phyloP scores from a whole-genome alignment of 1,284 basidiomycete genomes.

The Marasmius fiardii region DNA sequence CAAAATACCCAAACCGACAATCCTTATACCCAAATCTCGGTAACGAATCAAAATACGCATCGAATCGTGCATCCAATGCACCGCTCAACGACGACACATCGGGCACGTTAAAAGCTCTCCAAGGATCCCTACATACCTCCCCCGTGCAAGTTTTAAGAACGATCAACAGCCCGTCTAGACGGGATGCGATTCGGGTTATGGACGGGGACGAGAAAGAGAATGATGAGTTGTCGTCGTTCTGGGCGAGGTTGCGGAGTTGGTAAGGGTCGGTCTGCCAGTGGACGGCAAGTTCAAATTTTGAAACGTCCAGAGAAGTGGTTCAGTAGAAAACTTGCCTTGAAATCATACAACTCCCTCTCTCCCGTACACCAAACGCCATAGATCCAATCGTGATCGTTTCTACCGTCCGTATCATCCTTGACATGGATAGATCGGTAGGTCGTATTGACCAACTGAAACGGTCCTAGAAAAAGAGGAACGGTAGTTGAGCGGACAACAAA shows the following conservation, averaged over 20 bases:
- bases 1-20: conserved; percentile 5
- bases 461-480: not conserved
- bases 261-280: not conserved
- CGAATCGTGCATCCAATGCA: not conserved
- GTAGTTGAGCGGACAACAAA: no score
- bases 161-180: conserved; percentile 1
- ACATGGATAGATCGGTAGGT: conserved; percentile 2
- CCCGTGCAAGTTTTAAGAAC: conserved; percentile 4
- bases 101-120: not conserved
- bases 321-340: not conserved
- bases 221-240: not conserved
- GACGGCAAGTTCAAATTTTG: not conserved
- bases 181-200: not conserved
- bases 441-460: not conserved
- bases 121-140: not conserved
- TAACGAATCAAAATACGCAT: conserved; percentile 1
- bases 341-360: conserved; percentile 5
- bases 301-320: not conserved
- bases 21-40: not conserved
- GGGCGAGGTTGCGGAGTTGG: conserved; percentile 1
- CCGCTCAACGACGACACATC: not conserved
- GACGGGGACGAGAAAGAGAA: not conserved
- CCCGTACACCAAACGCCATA: conserved; percentile 7
- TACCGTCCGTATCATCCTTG: not conserved
- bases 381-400: conserved; percentile 2